Percentiles rank a stretch among this genome's conserved stretches.
Conservation (phyloP, 495 filamentous ascomycete genomes). For the Aspergillus cavernicola region DNA sequence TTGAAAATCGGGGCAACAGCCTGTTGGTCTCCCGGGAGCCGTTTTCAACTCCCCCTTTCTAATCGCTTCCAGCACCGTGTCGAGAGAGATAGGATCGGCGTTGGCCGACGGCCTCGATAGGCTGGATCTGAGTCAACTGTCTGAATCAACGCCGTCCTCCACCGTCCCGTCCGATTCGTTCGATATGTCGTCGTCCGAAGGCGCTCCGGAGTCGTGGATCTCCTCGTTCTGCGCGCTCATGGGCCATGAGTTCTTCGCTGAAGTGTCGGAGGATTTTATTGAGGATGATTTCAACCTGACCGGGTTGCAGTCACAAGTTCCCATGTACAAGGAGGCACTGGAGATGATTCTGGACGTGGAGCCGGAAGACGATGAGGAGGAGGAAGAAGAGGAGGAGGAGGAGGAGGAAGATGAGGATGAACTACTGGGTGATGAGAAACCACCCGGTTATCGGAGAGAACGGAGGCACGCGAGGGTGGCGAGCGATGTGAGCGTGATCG, state of each 20-base stretch:
- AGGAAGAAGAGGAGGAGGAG: conserved; percentile 70
- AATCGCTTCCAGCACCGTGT: conserved; percentile 44
- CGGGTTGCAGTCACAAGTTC: conserved; percentile 88
- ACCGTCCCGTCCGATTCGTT: conserved; percentile 44
- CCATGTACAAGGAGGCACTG: conserved; percentile 96
- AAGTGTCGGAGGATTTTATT: conserved; percentile 98
- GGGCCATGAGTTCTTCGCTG: conserved; percentile 97
- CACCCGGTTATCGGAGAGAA: conserved; percentile 58
- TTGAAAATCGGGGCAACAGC: conserved; percentile 1
- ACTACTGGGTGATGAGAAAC: conserved; percentile 62
- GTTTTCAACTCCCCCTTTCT: conserved; percentile 8
- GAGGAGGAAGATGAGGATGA: conserved; percentile 79
- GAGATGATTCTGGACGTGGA: conserved; percentile 99
- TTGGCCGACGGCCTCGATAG: conserved; percentile 51
- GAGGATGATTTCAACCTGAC: conserved; percentile 99
- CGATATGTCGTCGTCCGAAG: conserved; percentile 69
- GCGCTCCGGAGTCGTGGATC: conserved; percentile 93
- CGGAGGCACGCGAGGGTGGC: conserved; percentile 82
- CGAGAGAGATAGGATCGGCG: conserved; percentile 49
- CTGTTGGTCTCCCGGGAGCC: conserved; percentile 4
- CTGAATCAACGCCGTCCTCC: conserved; percentile 46
- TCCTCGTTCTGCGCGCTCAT: conserved; percentile 91
- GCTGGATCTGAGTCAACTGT: conserved; percentile 51
- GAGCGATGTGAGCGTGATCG: conserved; percentile 89
- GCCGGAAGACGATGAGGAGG: conserved; percentile 85